Conservation (phyloP, 306 rosid species). For the Pterocarpus santalinus region DNA sequence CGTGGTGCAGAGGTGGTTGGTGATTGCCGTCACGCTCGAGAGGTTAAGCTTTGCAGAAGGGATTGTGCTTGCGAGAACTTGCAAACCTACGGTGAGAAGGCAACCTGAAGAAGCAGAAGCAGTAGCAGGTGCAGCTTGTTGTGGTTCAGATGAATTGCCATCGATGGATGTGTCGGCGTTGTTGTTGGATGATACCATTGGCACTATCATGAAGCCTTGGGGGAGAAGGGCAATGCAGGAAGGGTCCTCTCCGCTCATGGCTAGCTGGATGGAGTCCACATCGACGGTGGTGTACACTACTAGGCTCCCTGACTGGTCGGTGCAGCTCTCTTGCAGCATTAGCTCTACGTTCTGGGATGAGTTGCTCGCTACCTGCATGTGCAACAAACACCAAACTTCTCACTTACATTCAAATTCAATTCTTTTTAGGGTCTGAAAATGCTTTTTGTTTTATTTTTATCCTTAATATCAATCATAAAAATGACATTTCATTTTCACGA, state of each 20-base stretch:
- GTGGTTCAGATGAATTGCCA: conserved; percentile 38
- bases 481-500: too few species aligned
- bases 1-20: conserved; percentile 84
- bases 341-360: conserved; percentile 91
- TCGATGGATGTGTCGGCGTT: background rate
- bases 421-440: too few species aligned
- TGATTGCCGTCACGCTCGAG: conserved; percentile 79
- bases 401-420: too few species aligned
- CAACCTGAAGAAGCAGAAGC: conserved; percentile 51
- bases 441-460: too few species aligned
- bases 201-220: conserved; percentile 80
- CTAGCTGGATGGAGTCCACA: conserved; percentile 88
- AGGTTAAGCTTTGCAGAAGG: conserved; percentile 86
- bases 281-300: conserved; percentile 82
- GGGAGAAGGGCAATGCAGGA: conserved; percentile 93
- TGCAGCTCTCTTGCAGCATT: conserved; percentile 95
- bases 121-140: background rate
- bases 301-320: conserved; percentile 80
- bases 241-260: conserved; percentile 90
- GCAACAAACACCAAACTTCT: too few species aligned
- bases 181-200: conserved; percentile 47
- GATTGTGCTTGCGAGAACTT: conserved; percentile 81
- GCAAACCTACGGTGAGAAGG: conserved; percentile 82
- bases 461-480: too few species aligned
- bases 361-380: conserved; percentile 90